Base-by-base conservation (phyloP, 2,329 filamentous ascomycete genomes). In the Fusarium chuoi region DNA sequence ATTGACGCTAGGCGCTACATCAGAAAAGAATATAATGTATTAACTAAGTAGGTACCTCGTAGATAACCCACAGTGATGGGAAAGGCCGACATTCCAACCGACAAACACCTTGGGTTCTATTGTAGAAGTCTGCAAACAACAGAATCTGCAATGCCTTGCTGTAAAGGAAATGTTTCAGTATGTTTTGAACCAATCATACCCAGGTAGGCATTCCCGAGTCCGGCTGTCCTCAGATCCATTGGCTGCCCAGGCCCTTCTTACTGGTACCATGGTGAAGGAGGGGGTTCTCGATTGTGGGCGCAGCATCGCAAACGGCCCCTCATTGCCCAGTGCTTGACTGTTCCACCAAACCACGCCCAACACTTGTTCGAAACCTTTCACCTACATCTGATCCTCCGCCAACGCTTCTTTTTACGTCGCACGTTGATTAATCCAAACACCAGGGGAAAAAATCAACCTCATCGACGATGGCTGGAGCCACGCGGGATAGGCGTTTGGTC, bases 401-500 rank as follows among this genome's bases (percentile, higher is more conserved):
- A 62, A 68, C 71, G 24, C 59, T 51, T 48, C 41, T 46, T 20
- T 20, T 49, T 17, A 13, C 35, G 28, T 60, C 46, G 49, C 41
- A 26, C 55, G 20, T 30, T 45, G 22, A 58, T 61, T 60, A 26
- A 57, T 48, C 59, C 52, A 57, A 39, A 49, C 42, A 26, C n/a
- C 13, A 28, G 41, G 55, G 69, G 61, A 28, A 45, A 30, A 54
- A 41, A 44, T 46, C 17, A 35, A 68, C 46, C 63, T 62, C 41
- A 65, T 66, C 44, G 48, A 70, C 57, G 63, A 85, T 84, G 83
- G 77, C 81, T 70, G 83, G 85, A 66, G 83, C 81, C 66, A 85
- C 89, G 72, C 87, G 88, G 61, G 83, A 85, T 24, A 91, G 90
- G 80, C 84, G 90, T 44, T 80, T 92, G 70, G 83, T 84, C 49